Conservation (phyloP, 805 yeast species). For the Pichia nakasei region DNA sequence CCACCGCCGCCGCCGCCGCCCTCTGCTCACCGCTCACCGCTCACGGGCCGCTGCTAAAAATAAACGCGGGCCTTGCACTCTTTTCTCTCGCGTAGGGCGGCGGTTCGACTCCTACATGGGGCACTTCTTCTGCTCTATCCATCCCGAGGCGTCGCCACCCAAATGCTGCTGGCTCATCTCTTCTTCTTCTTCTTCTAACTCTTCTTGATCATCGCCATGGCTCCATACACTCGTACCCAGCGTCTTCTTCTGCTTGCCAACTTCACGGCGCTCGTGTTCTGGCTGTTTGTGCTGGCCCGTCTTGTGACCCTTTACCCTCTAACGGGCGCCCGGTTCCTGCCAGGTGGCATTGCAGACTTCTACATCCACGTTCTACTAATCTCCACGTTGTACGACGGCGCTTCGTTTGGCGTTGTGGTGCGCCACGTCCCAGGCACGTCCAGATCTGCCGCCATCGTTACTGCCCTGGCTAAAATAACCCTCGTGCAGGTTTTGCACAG, state of each 20-base stretch:
- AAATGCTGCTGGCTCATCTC: not conserved
- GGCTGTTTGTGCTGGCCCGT: slow-evolving; percentile 42
- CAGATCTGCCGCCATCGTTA: not conserved
- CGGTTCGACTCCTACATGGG: too few species aligned
- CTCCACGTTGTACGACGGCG: slow-evolving; percentile 13
- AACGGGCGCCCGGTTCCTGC: slow-evolving; percentile 55
- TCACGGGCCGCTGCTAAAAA: too few species aligned
- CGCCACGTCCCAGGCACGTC: not conserved
- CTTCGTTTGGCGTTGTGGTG: slow-evolving; percentile 16
- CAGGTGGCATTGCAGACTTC: slow-evolving; percentile 68
- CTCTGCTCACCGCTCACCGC: too few species aligned
- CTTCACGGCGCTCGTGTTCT: slow-evolving; percentile 30
- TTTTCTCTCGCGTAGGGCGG: too few species aligned
- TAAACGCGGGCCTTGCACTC: too few species aligned
- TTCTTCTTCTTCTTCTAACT: not conserved
- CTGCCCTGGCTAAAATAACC: not conserved
- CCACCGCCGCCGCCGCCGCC: too few species aligned
- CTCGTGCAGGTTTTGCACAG: not conserved
- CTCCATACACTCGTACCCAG: not conserved
- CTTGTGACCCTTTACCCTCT: slow-evolving; percentile 47
- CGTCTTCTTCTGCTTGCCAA: slow-evolving; percentile 10
- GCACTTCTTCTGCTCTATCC: too few species aligned
- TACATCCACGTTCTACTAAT: slow-evolving; percentile 23
- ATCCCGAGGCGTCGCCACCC: too few species aligned
- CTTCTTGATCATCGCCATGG: not conserved